Conservation (phyloP, 169 alveolate species). For the Cryptosporidium felis region DNA sequence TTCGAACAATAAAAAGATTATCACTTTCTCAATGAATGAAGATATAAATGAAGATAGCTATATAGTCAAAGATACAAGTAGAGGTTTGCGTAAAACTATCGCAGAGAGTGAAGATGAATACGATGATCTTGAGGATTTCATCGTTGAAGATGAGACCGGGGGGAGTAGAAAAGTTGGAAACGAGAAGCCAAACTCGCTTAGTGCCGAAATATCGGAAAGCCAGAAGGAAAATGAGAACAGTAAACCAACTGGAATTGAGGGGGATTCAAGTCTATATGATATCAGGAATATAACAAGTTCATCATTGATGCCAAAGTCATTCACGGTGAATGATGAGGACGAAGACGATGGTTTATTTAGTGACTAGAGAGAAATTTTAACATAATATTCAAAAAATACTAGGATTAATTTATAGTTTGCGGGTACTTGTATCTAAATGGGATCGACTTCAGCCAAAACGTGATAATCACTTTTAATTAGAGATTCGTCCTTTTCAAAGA, state of each 20-base stretch:
- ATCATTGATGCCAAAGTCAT: slow-evolving; percentile 24
- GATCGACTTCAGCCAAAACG: neutral
- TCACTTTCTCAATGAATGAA: neutral
- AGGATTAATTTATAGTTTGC: too few relatives aligned
- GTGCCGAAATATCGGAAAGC: neutral
- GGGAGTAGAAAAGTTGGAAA: neutral
- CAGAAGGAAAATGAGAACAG: slow-evolving; percentile 21
- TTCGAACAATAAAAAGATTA: neutral
- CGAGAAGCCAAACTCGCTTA: neutral
- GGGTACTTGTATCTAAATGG: too few relatives aligned
- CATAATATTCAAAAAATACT: neutral
- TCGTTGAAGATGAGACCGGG: neutral
- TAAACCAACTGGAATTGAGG: neutral
- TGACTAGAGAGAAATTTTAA: neutral
- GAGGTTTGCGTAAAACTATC: neutral
- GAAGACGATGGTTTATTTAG: slow-evolving; percentile 16
- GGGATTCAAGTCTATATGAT: slow-evolving; percentile 14
- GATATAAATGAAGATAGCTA: neutral
- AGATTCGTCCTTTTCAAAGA: slow-evolving; percentile 38
- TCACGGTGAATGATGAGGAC: slow-evolving; percentile 46
- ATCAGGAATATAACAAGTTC: slow-evolving; percentile 37
- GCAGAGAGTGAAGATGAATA: neutral
- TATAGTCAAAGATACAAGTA: neutral
- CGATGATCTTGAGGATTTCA: neutral
- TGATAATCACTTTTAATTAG: slow-evolving; percentile 34